Conservation (phyloP, 805 yeast genomes). For the Candida manassasensis region DNA sequence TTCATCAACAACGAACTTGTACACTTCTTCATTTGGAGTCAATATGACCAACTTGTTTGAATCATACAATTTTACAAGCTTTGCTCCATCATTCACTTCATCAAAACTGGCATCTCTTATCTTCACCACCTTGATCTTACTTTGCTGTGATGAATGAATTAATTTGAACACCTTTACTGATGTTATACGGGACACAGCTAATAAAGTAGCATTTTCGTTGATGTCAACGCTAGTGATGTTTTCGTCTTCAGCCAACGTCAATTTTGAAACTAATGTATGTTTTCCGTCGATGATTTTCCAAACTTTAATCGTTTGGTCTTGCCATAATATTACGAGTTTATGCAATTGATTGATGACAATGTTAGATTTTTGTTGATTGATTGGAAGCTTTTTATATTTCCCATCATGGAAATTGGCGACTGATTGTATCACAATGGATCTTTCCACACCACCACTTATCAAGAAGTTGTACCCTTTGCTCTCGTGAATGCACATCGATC, state of each 20-base stretch:
- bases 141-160: conserved; percentile 28
- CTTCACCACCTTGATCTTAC: conserved; percentile 47
- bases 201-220: conserved; percentile 57
- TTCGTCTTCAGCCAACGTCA: conserved; percentile 70
- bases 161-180: conserved; percentile 67
- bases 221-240: conserved; percentile 67
- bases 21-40: conserved; percentile 60
- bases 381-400: conserved; percentile 63
- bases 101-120: conserved; percentile 42
- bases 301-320: conserved; percentile 72
- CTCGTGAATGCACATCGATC: conserved; percentile 69
- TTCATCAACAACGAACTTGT: conserved; percentile 31
- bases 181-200: conserved; percentile 69
- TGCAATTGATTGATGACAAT: conserved; percentile 43
- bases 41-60: conserved; percentile 46
- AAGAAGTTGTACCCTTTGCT: conserved; percentile 63
- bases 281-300: conserved; percentile 57
- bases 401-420: conserved; percentile 66
- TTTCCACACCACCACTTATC: conserved; percentile 81
- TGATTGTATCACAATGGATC: conserved; percentile 62
- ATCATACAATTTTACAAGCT: conserved; percentile 42
- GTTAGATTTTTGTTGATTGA: conserved; percentile 53
- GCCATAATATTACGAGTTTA: conserved; percentile 69
- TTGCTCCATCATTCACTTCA: conserved; percentile 52
- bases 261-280: conserved; percentile 59